Percentiles rank a stretch among this genome's conserved stretches.
Conservation (phyloP, 140 eudicot species). For the Bidens hawaiensis region DNA sequence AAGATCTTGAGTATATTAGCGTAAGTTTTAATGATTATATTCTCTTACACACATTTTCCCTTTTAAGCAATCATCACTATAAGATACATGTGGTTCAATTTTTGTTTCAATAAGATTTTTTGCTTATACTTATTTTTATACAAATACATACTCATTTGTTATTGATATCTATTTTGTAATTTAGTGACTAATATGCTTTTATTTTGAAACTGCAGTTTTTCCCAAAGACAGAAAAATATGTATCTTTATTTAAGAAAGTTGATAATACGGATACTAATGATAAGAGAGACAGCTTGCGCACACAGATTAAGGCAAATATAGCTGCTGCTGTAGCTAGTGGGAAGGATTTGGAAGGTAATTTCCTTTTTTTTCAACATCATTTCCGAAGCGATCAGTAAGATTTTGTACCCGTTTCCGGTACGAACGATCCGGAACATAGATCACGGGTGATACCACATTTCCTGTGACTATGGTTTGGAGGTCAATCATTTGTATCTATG, state of each 20-base stretch:
- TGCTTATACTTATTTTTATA: not conserved
- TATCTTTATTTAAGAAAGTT: conserved; percentile 67
- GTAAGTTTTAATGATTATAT: conserved; percentile 40
- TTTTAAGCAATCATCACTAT: not conserved
- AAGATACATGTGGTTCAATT: not conserved
- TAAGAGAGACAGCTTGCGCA: conserved; percentile 65
- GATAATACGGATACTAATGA: conserved; percentile 64
- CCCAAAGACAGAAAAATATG: conserved; percentile 90
- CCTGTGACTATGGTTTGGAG: too few relatives aligned
- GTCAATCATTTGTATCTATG: not conserved
- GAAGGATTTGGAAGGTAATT: conserved; percentile 89
- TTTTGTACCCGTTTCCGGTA: too few relatives aligned
- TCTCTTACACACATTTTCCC: not conserved
- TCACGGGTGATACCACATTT: too few relatives aligned
- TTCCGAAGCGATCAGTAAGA: too few relatives aligned
- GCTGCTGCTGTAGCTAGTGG: conserved; percentile 94
- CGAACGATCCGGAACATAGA: too few relatives aligned
- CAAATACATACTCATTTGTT: not conserved
- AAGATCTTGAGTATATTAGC: conserved; percentile 94
- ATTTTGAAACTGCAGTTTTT: conserved; percentile 62
- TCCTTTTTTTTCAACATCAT: not conserved
- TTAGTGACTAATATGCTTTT: conserved; percentile 5
- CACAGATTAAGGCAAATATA: conserved; percentile 80
- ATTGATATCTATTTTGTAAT: not conserved
- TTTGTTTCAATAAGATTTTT: not conserved